Conservation (phyloP, 2,329 filamentous ascomycete species). For the Cordyceps fumosorosea region DNA sequence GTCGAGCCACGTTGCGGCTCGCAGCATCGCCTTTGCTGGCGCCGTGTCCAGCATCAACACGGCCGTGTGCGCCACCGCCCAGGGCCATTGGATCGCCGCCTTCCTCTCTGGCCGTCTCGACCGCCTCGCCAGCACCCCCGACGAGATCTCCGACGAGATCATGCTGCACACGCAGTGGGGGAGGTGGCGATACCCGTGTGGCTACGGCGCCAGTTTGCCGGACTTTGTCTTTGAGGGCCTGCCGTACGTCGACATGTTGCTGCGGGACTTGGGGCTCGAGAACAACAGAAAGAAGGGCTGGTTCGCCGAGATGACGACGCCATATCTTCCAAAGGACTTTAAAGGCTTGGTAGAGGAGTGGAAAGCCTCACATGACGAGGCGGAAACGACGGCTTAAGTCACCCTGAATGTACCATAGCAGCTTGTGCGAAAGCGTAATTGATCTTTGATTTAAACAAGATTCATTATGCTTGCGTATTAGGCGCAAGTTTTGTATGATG, state of each 20-base stretch:
- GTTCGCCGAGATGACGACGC: constrained; percentile 14
- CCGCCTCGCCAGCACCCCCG: constrained; percentile 20
- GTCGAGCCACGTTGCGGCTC: constrained; percentile 11
- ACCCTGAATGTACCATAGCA: not conserved
- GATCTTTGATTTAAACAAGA: too few relatives aligned
- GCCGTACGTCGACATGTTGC: constrained; percentile 38
- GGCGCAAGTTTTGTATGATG: too few relatives aligned
- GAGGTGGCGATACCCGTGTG: constrained; percentile 27
- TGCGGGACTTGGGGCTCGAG: constrained; percentile 17
- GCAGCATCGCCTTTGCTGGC: constrained; percentile 29
- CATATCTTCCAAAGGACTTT: constrained; percentile 19
- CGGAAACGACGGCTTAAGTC: not conserved
- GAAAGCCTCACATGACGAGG: constrained; percentile 14
- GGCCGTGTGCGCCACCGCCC: constrained; percentile 27
- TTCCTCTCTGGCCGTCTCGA: constrained; percentile 47
- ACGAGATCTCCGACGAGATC: constrained; percentile 33
- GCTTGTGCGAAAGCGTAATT: too few relatives aligned
- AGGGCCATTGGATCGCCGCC: constrained; percentile 50
- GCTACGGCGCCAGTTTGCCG: constrained; percentile 42
- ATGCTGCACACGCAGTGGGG: constrained; percentile 49
- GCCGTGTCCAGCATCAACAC: constrained; percentile 28
- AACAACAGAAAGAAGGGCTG: constrained; percentile 15
- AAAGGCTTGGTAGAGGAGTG: constrained; percentile 24
- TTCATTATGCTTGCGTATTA: too few relatives aligned
- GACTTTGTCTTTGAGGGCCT: constrained; percentile 56